Evolutionary conservation across 495 filamentous ascomycete genomes (phyloP).

Genomic region (Cladorrhinum samala): DNA sequence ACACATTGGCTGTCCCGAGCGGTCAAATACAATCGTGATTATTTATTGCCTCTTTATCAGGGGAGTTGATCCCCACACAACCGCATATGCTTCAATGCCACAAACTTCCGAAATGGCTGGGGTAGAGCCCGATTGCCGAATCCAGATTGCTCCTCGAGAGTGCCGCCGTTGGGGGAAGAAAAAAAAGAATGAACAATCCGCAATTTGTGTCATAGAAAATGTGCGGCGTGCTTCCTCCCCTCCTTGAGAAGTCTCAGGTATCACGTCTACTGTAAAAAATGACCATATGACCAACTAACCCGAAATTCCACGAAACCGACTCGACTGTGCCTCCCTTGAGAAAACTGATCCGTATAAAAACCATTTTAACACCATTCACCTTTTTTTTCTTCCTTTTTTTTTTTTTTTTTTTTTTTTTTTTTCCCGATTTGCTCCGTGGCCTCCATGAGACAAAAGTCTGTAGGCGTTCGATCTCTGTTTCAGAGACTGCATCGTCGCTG

Average conservation of each 20-base stretch:
- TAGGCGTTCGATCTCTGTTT: not conserved
- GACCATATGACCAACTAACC: no score
- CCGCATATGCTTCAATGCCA: not conserved
- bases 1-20: not conserved
- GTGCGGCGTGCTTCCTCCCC: not conserved
- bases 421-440: not conserved
- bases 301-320: not conserved
- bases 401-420: not conserved
- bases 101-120: slow-evolving; percentile 7
- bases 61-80: not conserved
- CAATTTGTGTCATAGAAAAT: slow-evolving; percentile 5
- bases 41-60: not conserved
- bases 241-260: slow-evolving; percentile 6
- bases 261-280: slow-evolving; percentile 6
- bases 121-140: slow-evolving; percentile 9
- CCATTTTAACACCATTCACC: not conserved
- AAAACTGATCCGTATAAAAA: slow-evolving; percentile 1
- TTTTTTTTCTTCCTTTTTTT: not conserved
- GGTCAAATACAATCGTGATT: not conserved
- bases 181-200: slow-evolving; percentile 8
- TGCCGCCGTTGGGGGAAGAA: slow-evolving; percentile 1
- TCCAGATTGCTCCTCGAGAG: slow-evolving; percentile 5
- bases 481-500: not conserved
- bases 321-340: not conserved
- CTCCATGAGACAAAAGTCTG: not conserved